Conservation (phyloP, 2,329 filamentous ascomycete genomes). For the Cyphellophora attinorum region DNA sequence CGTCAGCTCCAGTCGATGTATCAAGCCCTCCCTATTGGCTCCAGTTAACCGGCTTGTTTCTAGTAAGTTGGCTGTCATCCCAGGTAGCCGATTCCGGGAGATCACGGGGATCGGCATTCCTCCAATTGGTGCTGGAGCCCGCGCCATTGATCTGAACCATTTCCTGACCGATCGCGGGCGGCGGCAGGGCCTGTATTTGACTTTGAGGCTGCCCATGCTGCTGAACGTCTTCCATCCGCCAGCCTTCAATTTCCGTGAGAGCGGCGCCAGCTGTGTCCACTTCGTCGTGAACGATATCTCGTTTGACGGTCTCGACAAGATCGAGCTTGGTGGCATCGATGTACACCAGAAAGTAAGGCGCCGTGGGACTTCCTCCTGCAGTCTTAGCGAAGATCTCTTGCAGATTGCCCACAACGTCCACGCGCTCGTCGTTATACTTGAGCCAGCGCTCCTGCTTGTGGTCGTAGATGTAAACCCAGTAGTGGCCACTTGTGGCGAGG, state of each 20-base stretch:
- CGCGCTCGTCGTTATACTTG: slow-evolving; percentile 83
- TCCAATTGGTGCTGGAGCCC: slow-evolving; percentile 7
- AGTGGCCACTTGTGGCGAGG: slow-evolving; percentile 66
- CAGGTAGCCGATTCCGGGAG: slow-evolving; percentile 7
- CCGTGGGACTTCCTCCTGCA: slow-evolving; percentile 41
- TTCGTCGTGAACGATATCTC: slow-evolving; percentile 24
- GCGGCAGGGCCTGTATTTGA: slow-evolving; percentile 11
- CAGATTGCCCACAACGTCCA: slow-evolving; percentile 57
- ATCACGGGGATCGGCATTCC: slow-evolving; percentile 2
- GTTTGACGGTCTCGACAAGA: slow-evolving; percentile 48
- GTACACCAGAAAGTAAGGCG: slow-evolving; percentile 53
- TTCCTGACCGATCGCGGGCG: slow-evolving; percentile 8
- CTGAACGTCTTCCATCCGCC: slow-evolving; percentile 1
- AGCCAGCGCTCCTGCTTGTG: slow-evolving; percentile 75
- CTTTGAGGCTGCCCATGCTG: slow-evolving; percentile 5
- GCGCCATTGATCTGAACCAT: slow-evolving; percentile 15
- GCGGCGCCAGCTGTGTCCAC: slow-evolving; percentile 5
- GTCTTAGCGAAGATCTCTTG: slow-evolving; percentile 44
- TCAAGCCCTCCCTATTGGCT: too few relatives aligned
- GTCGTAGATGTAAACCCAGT: slow-evolving; percentile 94
- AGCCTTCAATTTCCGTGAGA: background rate
- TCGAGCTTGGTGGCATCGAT: slow-evolving; percentile 59
- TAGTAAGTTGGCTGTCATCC: slow-evolving; percentile 13
- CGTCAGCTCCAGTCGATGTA: too few relatives aligned
- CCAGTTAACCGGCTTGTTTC: slow-evolving; percentile 11